Base-by-base conservation (phyloP, 352 stramenopile species). In the Phytophthora nicotianae region DNA sequence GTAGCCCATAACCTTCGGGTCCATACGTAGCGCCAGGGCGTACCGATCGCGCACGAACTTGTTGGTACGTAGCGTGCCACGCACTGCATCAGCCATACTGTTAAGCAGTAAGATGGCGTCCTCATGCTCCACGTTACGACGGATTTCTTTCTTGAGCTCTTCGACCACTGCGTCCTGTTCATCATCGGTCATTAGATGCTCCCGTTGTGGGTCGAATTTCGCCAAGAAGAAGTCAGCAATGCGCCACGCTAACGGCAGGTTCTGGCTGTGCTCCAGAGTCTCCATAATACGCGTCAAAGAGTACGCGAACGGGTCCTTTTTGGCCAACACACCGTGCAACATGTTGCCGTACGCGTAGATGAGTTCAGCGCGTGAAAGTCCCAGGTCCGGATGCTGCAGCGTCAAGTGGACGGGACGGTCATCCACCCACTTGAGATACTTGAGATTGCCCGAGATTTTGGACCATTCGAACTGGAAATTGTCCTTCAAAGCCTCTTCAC, bases 211-310 rank as follows among this genome's bases (percentile, higher is more conserved):
- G 62, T 94, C 85, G 33, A 94, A 94, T 58, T 90, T 90, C 17
- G 92, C 76, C 65, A 98, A 71, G 77, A 99, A 99, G 38, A 99
- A 89, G 76, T 99, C 93, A n/a, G 94, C 89, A 55, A 99, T 98
- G 26, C 79, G 81, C 16, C 88, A 86, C 5, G 96, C 93, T 53
- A 98, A 74, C 17, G 84, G 83, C 55, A 98, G 74, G 62, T 97
- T 86, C 64, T 96, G 83, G 37, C 88, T 78, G 51, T 98, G 88
- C 49, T 96, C 92, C 13, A 99, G 75, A 32, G 94, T 96, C 51
- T 97, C 87, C 47, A 96, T 81, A 60, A 98, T 98, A 59, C 96
- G 96, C 58, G 85, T 91, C 49, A 98, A 85, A 51, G 88, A 98
- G 80, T 98, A 99, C 37, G 92, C 89, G 50, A 98, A 96, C 7